Evolutionary conservation across 345 rosid genomes (phyloP).

Genomic region (Salix koriyanagi): DNA sequence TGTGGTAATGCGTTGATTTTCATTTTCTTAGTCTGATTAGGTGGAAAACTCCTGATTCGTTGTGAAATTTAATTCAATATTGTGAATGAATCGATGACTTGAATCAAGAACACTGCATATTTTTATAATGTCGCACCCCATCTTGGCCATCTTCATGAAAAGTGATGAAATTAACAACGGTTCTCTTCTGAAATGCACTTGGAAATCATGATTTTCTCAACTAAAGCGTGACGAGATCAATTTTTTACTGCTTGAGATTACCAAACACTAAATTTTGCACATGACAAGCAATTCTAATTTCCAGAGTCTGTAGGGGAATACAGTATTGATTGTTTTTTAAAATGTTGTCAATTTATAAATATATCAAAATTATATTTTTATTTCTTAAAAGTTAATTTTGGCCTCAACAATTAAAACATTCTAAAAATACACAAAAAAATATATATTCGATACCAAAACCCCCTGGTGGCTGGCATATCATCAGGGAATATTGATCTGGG

Average conservation of each 20-base stretch:
- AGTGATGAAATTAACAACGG: background rate
- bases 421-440: too few species aligned
- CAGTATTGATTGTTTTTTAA: too few species aligned
- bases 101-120: constrained; percentile 5
- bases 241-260: background rate
- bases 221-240: background rate
- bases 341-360: too few species aligned
- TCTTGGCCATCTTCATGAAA: background rate
- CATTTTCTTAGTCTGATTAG: background rate
- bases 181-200: background rate
- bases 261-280: background rate
- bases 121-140: background rate
- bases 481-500: too few species aligned
- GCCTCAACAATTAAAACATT: too few species aligned
- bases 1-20: background rate
- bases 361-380: too few species aligned
- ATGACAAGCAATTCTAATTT: background rate
- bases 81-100: constrained; percentile 21
- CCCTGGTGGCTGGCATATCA: too few species aligned
- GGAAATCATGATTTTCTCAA: background rate
- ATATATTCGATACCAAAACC: too few species aligned
- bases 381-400: too few species aligned
- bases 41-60: constrained; percentile 17
- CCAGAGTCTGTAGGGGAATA: too few species aligned
- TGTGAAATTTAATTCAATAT: constrained; percentile 21